phyloP scores from a whole-genome alignment of 2,329 filamentous ascomycete species.

The Microcera coccophila region DNA sequence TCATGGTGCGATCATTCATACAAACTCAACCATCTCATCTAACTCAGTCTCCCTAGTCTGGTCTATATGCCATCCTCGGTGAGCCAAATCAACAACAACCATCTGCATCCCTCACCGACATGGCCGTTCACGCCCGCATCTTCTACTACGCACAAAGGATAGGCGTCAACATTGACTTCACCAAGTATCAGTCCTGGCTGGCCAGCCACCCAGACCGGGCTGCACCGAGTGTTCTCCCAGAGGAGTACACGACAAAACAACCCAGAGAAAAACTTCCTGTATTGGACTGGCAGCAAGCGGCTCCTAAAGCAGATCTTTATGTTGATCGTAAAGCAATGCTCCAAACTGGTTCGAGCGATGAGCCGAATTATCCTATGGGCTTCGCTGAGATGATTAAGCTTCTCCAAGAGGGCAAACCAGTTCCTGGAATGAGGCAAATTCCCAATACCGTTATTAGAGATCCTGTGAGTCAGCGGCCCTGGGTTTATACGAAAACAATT shows the following conservation, averaged over 20 bases:
- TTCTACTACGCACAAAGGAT: slow-evolving; percentile 60
- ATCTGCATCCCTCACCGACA: slow-evolving; percentile 51
- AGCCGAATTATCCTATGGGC: slow-evolving; percentile 72
- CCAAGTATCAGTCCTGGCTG: slow-evolving; percentile 64
- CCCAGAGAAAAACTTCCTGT: slow-evolving; percentile 5
- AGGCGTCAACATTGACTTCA: slow-evolving; percentile 58
- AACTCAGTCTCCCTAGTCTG: slow-evolving; percentile 40
- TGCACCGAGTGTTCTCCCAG: slow-evolving; percentile 35
- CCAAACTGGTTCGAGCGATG: slow-evolving; percentile 29
- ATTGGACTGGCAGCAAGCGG: slow-evolving; percentile 48
- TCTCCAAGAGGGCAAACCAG: slow-evolving; percentile 74
- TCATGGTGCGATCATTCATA: slow-evolving; percentile 50
- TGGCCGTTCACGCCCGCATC: slow-evolving; percentile 61
- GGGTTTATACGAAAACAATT: background rate
- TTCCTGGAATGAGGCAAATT: slow-evolving; percentile 84
- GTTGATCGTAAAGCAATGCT: slow-evolving; percentile 37
- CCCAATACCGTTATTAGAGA: slow-evolving; percentile 73
- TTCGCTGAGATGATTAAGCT: slow-evolving; percentile 85
- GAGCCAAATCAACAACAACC: slow-evolving; percentile 40
- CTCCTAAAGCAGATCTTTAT: slow-evolving; percentile 46
- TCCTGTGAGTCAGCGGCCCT: slow-evolving; percentile 49
- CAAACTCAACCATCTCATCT: background rate
- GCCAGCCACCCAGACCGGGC: slow-evolving; percentile 31
- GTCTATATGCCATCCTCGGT: slow-evolving; percentile 62
- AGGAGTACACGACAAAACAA: slow-evolving; percentile 24